These are phyloP conservation scores for Venturia asperata DNA, from an alignment of 2,329 filamentous ascomycete species.

Conservation along the genomic window DNA sequence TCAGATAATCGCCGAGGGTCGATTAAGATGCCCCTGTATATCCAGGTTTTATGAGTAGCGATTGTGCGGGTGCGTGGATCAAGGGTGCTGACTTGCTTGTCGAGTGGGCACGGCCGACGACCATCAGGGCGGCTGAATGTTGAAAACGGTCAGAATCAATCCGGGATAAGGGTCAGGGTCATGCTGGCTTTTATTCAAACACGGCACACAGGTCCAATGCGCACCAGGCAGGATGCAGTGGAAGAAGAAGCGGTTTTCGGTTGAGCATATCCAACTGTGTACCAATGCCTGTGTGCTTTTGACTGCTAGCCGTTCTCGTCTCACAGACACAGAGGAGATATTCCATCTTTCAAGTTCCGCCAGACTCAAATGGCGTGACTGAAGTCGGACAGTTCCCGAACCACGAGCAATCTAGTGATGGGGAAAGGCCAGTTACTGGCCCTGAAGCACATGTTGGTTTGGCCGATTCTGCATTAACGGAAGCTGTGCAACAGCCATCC, in stretches of 20 bases:
- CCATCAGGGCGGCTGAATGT: slow-evolving; percentile 16
- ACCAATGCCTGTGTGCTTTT: slow-evolving; percentile 1
- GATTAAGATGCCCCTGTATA: neutral
- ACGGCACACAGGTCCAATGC: slow-evolving; percentile 14
- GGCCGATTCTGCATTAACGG: slow-evolving; percentile 18
- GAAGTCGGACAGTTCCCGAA: slow-evolving; percentile 8
- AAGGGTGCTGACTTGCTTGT: slow-evolving; percentile 9
- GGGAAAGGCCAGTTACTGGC: slow-evolving; percentile 11
- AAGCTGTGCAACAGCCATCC: slow-evolving; percentile 11
- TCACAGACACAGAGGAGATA: slow-evolving; percentile 6
- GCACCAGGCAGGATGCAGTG: slow-evolving; percentile 8
- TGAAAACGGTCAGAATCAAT: slow-evolving; percentile 11
- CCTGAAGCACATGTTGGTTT: neutral
- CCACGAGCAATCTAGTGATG: slow-evolving; percentile 2
- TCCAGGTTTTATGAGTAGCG: neutral
- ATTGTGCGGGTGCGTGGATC: neutral
- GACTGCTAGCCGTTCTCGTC: slow-evolving; percentile 10
- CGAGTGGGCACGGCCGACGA: slow-evolving; percentile 11
- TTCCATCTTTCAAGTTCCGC: slow-evolving; percentile 5
- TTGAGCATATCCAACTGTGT: neutral
- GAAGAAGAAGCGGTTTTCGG: slow-evolving; percentile 1
- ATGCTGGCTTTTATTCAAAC: slow-evolving; percentile 18
- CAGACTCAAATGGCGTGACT: slow-evolving; percentile 7
- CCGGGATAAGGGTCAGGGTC: slow-evolving; percentile 15
- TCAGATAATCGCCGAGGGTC: slow-evolving; percentile 9